phyloP scores from a whole-genome alignment of 148 eudicot genomes.

The Talinum fruticosum region DNA sequence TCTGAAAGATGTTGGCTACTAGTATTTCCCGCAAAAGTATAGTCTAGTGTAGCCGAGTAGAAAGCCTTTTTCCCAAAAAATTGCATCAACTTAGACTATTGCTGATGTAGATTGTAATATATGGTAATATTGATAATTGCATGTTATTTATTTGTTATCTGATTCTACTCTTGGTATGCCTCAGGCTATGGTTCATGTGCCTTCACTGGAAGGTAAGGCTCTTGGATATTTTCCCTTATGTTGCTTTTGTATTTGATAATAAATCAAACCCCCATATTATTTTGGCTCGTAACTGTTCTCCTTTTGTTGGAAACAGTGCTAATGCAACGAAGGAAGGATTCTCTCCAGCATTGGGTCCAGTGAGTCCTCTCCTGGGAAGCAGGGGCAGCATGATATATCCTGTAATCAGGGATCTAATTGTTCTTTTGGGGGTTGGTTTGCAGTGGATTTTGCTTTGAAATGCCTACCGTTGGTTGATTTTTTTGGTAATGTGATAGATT shows the following conservation, averaged over 20 bases:
- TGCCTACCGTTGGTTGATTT: slow-evolving; percentile 2
- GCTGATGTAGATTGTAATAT: background rate
- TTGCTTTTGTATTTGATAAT: background rate
- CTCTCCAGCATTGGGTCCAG: slow-evolving; percentile 66
- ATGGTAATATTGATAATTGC: background rate
- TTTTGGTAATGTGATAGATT: background rate
- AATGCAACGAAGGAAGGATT: slow-evolving; percentile 36
- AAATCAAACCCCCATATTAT: background rate
- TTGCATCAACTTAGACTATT: too few relatives aligned
- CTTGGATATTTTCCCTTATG: background rate
- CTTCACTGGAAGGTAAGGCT: slow-evolving; percentile 77
- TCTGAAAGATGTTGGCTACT: background rate
- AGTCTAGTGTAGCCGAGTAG: background rate
- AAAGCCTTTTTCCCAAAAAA: background rate
- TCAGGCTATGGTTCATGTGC: slow-evolving; percentile 84
- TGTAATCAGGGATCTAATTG: slow-evolving; percentile 24
- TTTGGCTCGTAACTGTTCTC: background rate
- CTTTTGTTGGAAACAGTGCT: slow-evolving; percentile 38
- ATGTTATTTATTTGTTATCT: slow-evolving; percentile 14
- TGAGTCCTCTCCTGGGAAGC: slow-evolving; percentile 37
- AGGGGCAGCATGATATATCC: slow-evolving; percentile 35
- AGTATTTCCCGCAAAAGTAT: background rate
- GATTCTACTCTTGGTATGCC: slow-evolving; percentile 19
- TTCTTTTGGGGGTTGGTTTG: slow-evolving; percentile 24
- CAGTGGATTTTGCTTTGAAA: slow-evolving; percentile 26